Base-by-base conservation (phyloP, 129 eudicot species). In the Silybum marianum region DNA sequence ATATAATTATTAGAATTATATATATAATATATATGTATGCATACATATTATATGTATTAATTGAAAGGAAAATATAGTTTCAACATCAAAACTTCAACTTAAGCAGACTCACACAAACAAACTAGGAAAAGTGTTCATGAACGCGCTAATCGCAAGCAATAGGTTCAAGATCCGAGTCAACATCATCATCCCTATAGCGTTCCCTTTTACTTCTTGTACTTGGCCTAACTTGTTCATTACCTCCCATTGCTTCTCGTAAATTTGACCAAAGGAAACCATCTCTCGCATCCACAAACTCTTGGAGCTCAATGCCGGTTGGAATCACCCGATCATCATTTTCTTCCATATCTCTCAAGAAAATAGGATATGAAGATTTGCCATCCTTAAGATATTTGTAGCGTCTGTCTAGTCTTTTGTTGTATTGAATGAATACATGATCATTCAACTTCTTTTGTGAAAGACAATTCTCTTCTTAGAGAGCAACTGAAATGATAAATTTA, bases 211-310 rank as follows among this genome's bases (percentile, higher is more conserved):
- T n/a, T n/a, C n/a, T 23, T 19, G 28, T 26, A 26, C 39, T 26
- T 69, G 73, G 22, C 39, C 73, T 40, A 26, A 69, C 39, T 13
- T 69, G 5, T 28, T 28, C 73, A 8, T 69, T 28, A 11, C 40
- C 73, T 28, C 73, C 10, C 40, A 69, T 69, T 28, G 73, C 28
- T 40, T 23, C 40, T 8, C 9, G 39, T 34, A 23, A 40, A 14
- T n/a, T 7, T 6, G 73, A 69, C 73, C 73, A 69, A 25, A 69
- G 73, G 12, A 69, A 40, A 69, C 40, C 73, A 69, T 69, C 21
- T 2, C 12, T 13, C 4, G 14, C 38, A 69, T 69, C 39, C 10
- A 7, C 44, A 7, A 26, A 69, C 73, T 69, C 73, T 28, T 69
- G 44, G 9, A 39, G 1, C 44, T 7, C 44, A 39, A 0, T 0